A percentile compares a stretch with the other conserved stretches of the same genome.
Conservation (phyloP, 202 grass and related monocot species). For the Panicum hallii region DNA sequence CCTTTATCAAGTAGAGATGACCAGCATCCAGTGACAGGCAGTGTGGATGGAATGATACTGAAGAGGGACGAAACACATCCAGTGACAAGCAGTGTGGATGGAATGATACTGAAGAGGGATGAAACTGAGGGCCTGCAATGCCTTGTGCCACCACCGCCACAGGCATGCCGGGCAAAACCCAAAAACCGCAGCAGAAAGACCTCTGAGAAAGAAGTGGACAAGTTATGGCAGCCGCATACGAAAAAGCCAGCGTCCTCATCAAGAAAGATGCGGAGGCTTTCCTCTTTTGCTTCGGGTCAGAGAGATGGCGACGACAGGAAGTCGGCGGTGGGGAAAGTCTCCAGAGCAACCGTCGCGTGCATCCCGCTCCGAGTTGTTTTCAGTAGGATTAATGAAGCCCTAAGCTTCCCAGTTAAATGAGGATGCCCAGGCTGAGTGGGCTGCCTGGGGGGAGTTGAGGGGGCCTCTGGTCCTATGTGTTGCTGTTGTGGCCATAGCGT, state of each 20-base stretch:
- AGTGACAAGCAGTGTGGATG: neutral
- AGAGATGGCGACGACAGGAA: slow-evolving; percentile 44
- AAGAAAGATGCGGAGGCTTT: slow-evolving; percentile 89
- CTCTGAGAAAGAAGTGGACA: slow-evolving; percentile 33
- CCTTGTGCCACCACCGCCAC: neutral
- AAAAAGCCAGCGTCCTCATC: slow-evolving; percentile 55
- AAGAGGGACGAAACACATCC: slow-evolving; percentile 35
- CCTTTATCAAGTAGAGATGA: slow-evolving; percentile 37
- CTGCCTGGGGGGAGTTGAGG: neutral
- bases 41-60: slow-evolving; percentile 18
- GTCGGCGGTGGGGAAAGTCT: slow-evolving; percentile 55
- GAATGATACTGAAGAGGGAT: slow-evolving; percentile 40
- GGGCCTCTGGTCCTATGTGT: neutral
- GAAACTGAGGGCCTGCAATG: neutral
- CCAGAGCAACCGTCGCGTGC: slow-evolving; percentile 61
- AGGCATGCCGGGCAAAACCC: neutral
- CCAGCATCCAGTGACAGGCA: slow-evolving; percentile 36
- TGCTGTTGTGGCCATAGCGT: neutral
- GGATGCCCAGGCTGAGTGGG: slow-evolving; percentile 15
- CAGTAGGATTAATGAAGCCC: slow-evolving; percentile 88
- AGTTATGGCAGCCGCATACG: slow-evolving; percentile 55
- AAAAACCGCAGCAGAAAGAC: slow-evolving; percentile 44
- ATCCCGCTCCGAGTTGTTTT: slow-evolving; percentile 89
- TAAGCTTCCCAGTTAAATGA: slow-evolving; percentile 57
- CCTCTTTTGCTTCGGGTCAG: slow-evolving; percentile 60